Evolutionary conservation across 805 yeast species (phyloP).

Genomic region (Naumovozyma castellii): DNA sequence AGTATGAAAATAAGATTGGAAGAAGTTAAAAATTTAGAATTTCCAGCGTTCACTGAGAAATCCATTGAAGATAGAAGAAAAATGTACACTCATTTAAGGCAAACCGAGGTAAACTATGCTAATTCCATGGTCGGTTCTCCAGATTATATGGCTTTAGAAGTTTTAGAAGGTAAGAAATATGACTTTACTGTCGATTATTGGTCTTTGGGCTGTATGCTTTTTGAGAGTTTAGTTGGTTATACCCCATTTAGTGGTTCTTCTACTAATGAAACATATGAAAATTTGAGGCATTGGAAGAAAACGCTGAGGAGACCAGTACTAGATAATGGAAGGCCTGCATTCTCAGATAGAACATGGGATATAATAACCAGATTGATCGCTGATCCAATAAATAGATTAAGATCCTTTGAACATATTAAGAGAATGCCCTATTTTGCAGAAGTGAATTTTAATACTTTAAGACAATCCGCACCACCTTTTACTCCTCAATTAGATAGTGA

Average conservation of each 20-base stretch:
- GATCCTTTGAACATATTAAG: conserved; percentile 73
- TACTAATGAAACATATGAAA: conserved; percentile 90
- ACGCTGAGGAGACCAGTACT: conserved; percentile 83
- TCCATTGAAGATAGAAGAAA: conserved; percentile 81
- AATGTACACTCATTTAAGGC: conserved; percentile 70
- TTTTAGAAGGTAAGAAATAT: conserved; percentile 84
- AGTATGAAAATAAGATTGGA: conserved; percentile 69
- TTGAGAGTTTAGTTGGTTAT: conserved; percentile 91
- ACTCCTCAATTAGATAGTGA: conserved; percentile 95
- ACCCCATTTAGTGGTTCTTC: conserved; percentile 94
- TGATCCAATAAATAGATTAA: conserved; percentile 62
- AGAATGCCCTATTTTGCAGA: conserved; percentile 76
- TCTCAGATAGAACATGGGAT: conserved; percentile 95
- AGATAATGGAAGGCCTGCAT: conserved; percentile 83
- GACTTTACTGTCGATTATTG: conserved; percentile 97
- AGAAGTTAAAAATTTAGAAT: conserved; percentile 67
- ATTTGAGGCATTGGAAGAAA: conserved; percentile 86
- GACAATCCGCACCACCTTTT: conserved; percentile 80
- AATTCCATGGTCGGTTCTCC: conserved; percentile 97
- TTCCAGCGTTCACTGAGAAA: conserved; percentile 53
- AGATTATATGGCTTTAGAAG: conserved; percentile 98
- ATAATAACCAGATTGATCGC: conserved; percentile 72
- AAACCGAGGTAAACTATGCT: conserved; percentile 72
- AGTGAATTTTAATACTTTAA: conserved; percentile 63
- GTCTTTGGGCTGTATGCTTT: conserved; percentile 96